phyloP scores from a whole-genome alignment of 2,329 filamentous ascomycete genomes.

The Talaromyces sp. region DNA sequence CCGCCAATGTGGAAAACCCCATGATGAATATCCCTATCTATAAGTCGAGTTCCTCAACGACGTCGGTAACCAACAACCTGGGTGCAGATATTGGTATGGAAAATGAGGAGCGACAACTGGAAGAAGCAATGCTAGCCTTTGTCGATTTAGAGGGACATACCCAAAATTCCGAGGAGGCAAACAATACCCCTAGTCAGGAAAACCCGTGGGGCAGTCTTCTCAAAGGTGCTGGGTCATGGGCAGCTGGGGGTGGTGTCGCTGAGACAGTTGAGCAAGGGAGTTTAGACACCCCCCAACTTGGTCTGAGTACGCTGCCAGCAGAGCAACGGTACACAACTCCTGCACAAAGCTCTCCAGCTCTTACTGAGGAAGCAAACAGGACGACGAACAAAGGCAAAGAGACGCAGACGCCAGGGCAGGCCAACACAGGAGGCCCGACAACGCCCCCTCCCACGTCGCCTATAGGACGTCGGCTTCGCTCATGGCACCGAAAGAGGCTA shows the following conservation, averaged over 20 bases:
- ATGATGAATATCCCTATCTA: not conserved
- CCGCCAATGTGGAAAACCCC: not conserved
- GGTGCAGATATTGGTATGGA: not conserved
- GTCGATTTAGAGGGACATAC: not conserved
- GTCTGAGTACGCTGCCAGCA: not conserved
- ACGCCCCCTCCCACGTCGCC: not conserved
- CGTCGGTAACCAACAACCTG: not conserved
- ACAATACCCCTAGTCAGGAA: not conserved
- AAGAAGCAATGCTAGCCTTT: not conserved
- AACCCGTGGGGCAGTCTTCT: not conserved
- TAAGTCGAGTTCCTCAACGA: not conserved
- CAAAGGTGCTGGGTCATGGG: not conserved
- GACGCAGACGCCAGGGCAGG: not conserved
- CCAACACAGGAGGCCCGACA: not conserved
- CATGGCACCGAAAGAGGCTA: not conserved
- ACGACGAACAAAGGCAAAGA: not conserved
- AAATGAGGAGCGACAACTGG: not conserved
- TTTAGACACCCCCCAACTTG: not conserved
- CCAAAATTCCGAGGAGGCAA: not conserved
- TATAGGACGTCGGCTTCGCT: not conserved
- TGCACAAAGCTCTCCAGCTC: not conserved
- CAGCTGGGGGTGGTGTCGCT: not conserved
- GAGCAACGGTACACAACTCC: not conserved
- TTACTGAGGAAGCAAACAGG: not conserved
- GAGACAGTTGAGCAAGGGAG: not conserved